These are phyloP conservation scores for Fusarium tanahbumbuense DNA, from an alignment of 2,329 filamentous ascomycete genomes.

Conservation along the genomic window DNA sequence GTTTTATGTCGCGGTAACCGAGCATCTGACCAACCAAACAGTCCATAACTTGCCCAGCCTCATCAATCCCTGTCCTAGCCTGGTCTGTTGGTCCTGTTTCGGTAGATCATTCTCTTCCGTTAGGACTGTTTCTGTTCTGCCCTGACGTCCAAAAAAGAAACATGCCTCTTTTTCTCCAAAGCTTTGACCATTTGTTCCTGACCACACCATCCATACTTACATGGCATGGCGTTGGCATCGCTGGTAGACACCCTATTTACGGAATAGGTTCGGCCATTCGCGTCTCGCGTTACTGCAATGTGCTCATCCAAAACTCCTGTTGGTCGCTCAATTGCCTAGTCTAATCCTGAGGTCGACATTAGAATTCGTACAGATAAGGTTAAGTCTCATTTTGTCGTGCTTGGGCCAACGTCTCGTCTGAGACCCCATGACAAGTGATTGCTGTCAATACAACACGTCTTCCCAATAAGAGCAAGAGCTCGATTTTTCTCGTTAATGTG, in stretches of 20 bases:
- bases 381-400: slow-evolving; percentile 21
- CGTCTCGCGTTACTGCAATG: slow-evolving; percentile 32
- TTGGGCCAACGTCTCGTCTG: slow-evolving; percentile 6
- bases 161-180: slow-evolving; percentile 19
- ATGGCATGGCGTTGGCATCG: slow-evolving; percentile 11
- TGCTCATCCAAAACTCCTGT: slow-evolving; percentile 28
- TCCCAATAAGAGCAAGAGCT: slow-evolving; percentile 1
- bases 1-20: slow-evolving; percentile 33
- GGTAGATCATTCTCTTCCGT: slow-evolving; percentile 24
- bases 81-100: slow-evolving; percentile 32
- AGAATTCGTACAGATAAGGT: slow-evolving; percentile 21
- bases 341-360: slow-evolving; percentile 5
- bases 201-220: slow-evolving; percentile 5
- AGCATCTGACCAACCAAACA: slow-evolving; percentile 28
- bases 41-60: slow-evolving; percentile 26
- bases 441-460: neutral
- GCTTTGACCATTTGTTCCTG: slow-evolving; percentile 41
- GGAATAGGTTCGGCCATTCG: slow-evolving; percentile 30
- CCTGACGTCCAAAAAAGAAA: slow-evolving; percentile 26
- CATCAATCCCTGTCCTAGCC: slow-evolving; percentile 25
- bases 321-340: slow-evolving; percentile 27
- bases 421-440: slow-evolving; percentile 19
- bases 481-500: slow-evolving; percentile 12
- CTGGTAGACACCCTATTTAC: slow-evolving; percentile 23
- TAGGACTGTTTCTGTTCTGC: slow-evolving; percentile 25